Evolutionary conservation across 768 basidiomycete species (phyloP), one percentile per base, ranked within the genome.

Genomic region (Cyclocybe aegerita): DNA sequence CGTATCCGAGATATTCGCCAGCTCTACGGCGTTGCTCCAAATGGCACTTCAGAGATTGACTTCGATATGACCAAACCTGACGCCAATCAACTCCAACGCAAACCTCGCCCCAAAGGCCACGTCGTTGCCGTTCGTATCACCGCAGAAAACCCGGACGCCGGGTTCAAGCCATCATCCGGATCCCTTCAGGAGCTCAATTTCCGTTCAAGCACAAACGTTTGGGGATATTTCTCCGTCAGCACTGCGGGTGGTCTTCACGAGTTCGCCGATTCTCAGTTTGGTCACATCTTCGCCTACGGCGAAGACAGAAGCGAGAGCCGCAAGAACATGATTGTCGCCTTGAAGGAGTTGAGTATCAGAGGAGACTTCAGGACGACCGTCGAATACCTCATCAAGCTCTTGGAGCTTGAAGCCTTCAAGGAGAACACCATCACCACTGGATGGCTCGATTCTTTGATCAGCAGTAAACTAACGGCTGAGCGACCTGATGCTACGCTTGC

Each of bases 121-220:
- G 97, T 98, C 57, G 90, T 99, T 59, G 97, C 97, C 37, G 97
- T 98, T 58, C 95, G 97, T 63, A 98, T 99, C 68, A 99, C 97
- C 5, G 96, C 95, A 31, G 97, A 99, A 73, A 99, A 99, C 69
- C 97, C 97, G 17, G 97, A 99, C 64, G 97, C 97, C 8, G 97
- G 97, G 4, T 99, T 99, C 81, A 99, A 99, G 71, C 97, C 97
- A 0, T 98, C 97, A 1, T 95, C 93, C 2, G 97, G 97, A 56
- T 88, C 90, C 35, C 77, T 99, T 11, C 97, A 98, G 68, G 97
- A 98, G 65, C 90, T 99, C 59, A 99, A 98, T 71, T 99, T 99
- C 86, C 88, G 97, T 50, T 98, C 95, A 23, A 97, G 90, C 70
- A 98, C 93, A 39, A 99, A 99, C 55, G 97, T 99, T 39, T 99